A percentile compares a stretch with the other conserved stretches of the same genome.
These are phyloP conservation scores for Exophiala bonariae DNA, from an alignment of 2,329 filamentous ascomycete species.

Conservation along the genomic window DNA sequence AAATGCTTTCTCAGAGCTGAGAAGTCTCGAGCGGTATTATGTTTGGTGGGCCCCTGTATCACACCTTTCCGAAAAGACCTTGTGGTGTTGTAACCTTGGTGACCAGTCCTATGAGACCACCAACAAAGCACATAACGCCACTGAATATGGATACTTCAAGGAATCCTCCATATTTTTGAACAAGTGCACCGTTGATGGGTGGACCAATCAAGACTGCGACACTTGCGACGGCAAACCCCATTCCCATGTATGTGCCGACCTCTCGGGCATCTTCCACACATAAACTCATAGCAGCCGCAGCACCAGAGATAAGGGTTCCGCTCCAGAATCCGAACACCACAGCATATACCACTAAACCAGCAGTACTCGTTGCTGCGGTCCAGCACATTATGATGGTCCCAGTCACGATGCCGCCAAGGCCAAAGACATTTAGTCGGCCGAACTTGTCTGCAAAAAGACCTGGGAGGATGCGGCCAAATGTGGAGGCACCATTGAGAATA, in stretches of 20 bases:
- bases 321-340: slow-evolving; percentile 68
- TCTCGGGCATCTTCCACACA: slow-evolving; percentile 25
- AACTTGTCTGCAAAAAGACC: slow-evolving; percentile 32
- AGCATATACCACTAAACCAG: slow-evolving; percentile 49
- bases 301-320: slow-evolving; percentile 53
- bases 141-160: slow-evolving; percentile 39
- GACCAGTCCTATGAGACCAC: slow-evolving; percentile 36
- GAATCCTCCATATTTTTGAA: slow-evolving; percentile 44
- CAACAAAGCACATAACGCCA: slow-evolving; percentile 36
- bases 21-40: too few relatives aligned
- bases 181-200: slow-evolving; percentile 47
- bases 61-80: slow-evolving; percentile 39
- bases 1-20: too few relatives aligned
- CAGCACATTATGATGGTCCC: slow-evolving; percentile 53
- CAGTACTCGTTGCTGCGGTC: slow-evolving; percentile 58
- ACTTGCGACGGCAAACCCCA: slow-evolving; percentile 35
- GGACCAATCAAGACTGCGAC: slow-evolving; percentile 51
- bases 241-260: slow-evolving; percentile 29
- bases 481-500: slow-evolving; percentile 51
- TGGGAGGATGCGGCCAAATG: slow-evolving; percentile 34
- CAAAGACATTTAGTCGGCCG: slow-evolving; percentile 27
- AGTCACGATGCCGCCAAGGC: slow-evolving; percentile 38
- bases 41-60: too few relatives aligned
- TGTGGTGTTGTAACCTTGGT: slow-evolving; percentile 38
- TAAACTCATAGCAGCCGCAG: slow-evolving; percentile 22